These are phyloP conservation scores for Colletotrichum sp. DNA, from an alignment of 2,329 filamentous ascomycete genomes.

Conservation along the genomic window DNA sequence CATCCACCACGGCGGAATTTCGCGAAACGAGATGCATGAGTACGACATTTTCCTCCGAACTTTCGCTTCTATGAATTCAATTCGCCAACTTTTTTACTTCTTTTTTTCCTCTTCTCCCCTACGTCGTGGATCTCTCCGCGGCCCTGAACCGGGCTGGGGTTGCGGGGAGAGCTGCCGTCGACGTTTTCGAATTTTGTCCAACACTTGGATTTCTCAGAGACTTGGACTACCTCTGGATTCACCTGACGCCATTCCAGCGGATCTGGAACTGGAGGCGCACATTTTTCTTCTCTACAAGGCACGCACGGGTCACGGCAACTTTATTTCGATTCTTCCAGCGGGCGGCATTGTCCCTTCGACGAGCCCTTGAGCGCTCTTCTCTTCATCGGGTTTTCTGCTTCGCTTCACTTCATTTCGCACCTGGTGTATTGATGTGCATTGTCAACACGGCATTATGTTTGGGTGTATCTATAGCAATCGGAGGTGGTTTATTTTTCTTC, in stretches of 20 bases:
- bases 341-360: conserved; percentile 5
- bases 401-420: not conserved
- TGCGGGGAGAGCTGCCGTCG: not conserved
- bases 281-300: conserved; percentile 9
- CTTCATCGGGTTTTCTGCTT: not conserved
- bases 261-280: conserved; percentile 4
- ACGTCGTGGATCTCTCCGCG: not conserved
- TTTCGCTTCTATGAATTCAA: not conserved
- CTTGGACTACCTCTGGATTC: not conserved
- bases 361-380: not conserved
- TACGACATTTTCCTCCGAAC: conserved; percentile 15
- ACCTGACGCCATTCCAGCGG: not conserved
- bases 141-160: not conserved
- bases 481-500: not conserved
- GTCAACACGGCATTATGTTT: not conserved
- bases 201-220: not conserved
- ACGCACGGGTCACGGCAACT: conserved; percentile 8
- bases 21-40: conserved; percentile 21
- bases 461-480: not conserved
- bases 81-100: not conserved
- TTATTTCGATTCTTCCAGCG: conserved; percentile 4
- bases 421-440: conserved; percentile 2
- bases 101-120: not conserved
- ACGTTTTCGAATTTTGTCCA: not conserved
- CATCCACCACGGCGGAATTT: conserved; percentile 12